Evolutionary conservation across 164 flowering plant genomes (phyloP), one percentile per base, ranked within the genome.

Genomic region (Liquidambar formosana): DNA sequence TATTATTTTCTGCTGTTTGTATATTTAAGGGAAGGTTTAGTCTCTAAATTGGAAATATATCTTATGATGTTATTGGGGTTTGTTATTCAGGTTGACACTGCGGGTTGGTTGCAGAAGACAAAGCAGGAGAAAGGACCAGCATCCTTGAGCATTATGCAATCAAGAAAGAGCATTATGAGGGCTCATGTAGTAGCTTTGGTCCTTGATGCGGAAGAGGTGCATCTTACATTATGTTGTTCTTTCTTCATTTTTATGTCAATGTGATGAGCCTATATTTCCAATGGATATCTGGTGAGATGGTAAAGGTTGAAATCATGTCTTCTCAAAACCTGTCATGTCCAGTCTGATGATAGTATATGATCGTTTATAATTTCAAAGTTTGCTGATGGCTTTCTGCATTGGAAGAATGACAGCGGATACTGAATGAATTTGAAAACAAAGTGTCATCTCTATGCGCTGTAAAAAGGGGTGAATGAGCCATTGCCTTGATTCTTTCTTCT

Each of bases 41-140:
- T 13, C 26, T 45, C 25, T 67, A 5, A 2, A 25, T 58, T 10
- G 33, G 8, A 23, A 26, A 14, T 28, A 33, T 15, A 38, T 26
- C 49, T 38, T 48, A 33, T 69, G 49, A 44, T 64, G 14, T 63
- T 14, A 21, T 43, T 63, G n/a, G 53, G 47, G 38, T 57, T 78
- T 62, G 41, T 73, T 62, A 9, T 66, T 61, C 83, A 94, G 98
- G 97, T 95, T 62, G 99, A 93, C 69, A 93, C 99, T 61, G 99
- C 97, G n/a, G 99, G 97, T 73, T 95, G 98, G 99, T 77, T 95
- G 86, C 91, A 88, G 58, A 89, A 91, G 75, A 81, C 95, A 67
- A 87, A 87, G 59, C 78, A 79, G 63, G 95, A 89, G 74, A 95
- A 88, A 79, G 99, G 99, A 69, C 91, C 98, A 53, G 75, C 92